Evolutionary conservation across 129 eudicot species (phyloP), one percentile per base, ranked within the genome.

Genomic region (Centrapalus pauciflorus): DNA sequence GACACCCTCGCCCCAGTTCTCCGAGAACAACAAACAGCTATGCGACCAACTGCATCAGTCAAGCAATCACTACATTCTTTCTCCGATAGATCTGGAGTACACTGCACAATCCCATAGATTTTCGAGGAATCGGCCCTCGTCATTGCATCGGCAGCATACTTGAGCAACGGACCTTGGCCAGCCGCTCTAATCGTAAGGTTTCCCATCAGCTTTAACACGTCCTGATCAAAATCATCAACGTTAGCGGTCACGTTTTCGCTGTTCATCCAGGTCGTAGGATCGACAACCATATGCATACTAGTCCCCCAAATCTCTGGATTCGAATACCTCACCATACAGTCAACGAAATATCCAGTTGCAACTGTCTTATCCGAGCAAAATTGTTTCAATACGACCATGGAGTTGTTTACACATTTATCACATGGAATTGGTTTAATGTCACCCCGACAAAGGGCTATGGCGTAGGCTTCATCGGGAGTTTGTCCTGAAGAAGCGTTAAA

Each of bases 381-480:
- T 17, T 62, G 12, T 23, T 10, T 62, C 3, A 40, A 1, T 9
- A 35, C 11, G 3, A 1, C 5, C 1, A 55, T 38, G 23, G 80
- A 71, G 20, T 23, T 20, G 1, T 2, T 7, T 4, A 73, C 57
- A 40, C 80, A 82, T 2, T 10, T 67, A 7, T 32, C 55, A 32
- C 86, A 82, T 1, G 50, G 21, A 11, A 33, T 66, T 28, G 27
- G 6, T 16, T 59, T n/a, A 12, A 52, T 21, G 63, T 78, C 87
- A 3, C 81, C 81, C n/a, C 84, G 71, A 59, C 88, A 83, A 4
- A 75, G 70, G 25, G 46, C 64, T 46, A 75, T 57, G 17, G 76
- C 84, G 28, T 74, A 35, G 41, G 60, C 84, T 1, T 10, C 24
- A 41, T 79, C 20, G 5, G 66, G 56, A 25, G 25, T 33, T 3